Percentiles rank a stretch among this genome's conserved stretches.
Evolutionary conservation across 106 monocot genomes (phyloP).

Genomic region (Posidonia australis): DNA sequence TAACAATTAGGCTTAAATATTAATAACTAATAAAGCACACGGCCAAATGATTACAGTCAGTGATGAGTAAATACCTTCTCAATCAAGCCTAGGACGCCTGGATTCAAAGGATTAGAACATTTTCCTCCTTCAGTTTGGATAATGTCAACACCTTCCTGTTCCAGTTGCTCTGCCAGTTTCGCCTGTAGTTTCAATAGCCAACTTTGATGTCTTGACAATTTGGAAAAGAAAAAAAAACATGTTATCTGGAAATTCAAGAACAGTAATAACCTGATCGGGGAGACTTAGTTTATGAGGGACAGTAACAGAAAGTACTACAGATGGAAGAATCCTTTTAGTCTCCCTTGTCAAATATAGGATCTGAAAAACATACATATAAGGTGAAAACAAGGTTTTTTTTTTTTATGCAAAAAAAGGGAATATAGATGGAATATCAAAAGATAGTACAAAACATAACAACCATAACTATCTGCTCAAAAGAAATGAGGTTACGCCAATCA

Average conservation of each 20-base stretch:
- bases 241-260: not conserved
- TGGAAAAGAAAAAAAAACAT: not conserved
- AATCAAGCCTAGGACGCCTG: constrained; percentile 78
- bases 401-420: no score
- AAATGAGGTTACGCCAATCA: no score
- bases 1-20: no score
- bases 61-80: no score
- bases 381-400: not conserved
- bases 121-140: constrained; percentile 99
- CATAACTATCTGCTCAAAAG: no score
- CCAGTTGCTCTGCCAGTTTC: constrained; percentile 73
- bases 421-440: no score
- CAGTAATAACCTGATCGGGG: constrained; percentile 68
- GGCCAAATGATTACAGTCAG: no score
- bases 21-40: no score
- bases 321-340: constrained; percentile 66
- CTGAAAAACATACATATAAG: constrained; percentile 27
- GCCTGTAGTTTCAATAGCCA: constrained; percentile 26
- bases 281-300: constrained; percentile 72
- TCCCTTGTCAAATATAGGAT: constrained; percentile 62
- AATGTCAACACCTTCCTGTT: constrained; percentile 85
- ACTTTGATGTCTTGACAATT: not conserved
- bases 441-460: no score
- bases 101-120: constrained; percentile 62
- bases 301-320: constrained; percentile 64